Conservation (phyloP, 2,329 filamentous ascomycete species). For the Myrmaecium sp. region DNA sequence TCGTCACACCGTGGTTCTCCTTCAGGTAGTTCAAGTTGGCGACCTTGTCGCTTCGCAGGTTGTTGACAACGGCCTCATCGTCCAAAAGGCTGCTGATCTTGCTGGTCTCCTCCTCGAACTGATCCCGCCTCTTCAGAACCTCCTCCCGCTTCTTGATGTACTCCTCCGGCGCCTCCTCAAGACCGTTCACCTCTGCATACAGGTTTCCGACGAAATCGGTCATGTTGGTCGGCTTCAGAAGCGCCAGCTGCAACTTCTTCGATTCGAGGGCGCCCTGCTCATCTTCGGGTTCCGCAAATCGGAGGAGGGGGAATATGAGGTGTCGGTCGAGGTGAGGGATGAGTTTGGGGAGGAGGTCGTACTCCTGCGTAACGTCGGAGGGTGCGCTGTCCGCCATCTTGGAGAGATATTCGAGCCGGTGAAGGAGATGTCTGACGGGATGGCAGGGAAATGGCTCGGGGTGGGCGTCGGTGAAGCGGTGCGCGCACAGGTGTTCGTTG, state of each 20-base stretch:
- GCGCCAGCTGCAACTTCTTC: conserved; percentile 77
- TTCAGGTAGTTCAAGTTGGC: conserved; percentile 97
- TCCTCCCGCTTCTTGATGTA: conserved; percentile 81
- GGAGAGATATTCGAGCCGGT: conserved; percentile 4
- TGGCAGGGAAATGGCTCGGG: conserved; percentile 3
- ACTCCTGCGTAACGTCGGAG: conserved; percentile 45
- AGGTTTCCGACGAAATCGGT: conserved; percentile 90
- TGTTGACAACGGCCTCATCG: conserved; percentile 77
- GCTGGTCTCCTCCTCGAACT: conserved; percentile 71
- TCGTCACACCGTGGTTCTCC: conserved; percentile 86
- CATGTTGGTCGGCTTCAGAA: conserved; percentile 97
- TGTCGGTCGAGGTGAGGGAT: conserved; percentile 89
- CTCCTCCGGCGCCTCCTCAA: conserved; percentile 62
- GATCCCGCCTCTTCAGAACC: conserved; percentile 66
- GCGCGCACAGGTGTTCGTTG: too few relatives aligned
- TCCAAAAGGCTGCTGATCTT: conserved; percentile 78
- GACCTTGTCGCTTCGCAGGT: conserved; percentile 89
- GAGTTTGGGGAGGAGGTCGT: conserved; percentile 75
- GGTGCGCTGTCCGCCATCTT: conserved; percentile 22
- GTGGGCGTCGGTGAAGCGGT: conserved; percentile 5
- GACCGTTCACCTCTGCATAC: conserved; percentile 74
- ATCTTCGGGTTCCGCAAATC: conserved; percentile 75
- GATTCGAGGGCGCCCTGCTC: conserved; percentile 56
- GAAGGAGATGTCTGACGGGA: neutral
- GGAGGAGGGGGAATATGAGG: conserved; percentile 87